Evolutionary conservation across 495 filamentous ascomycete genomes (phyloP).

Genomic region (Talaromyces stipitatus): DNA sequence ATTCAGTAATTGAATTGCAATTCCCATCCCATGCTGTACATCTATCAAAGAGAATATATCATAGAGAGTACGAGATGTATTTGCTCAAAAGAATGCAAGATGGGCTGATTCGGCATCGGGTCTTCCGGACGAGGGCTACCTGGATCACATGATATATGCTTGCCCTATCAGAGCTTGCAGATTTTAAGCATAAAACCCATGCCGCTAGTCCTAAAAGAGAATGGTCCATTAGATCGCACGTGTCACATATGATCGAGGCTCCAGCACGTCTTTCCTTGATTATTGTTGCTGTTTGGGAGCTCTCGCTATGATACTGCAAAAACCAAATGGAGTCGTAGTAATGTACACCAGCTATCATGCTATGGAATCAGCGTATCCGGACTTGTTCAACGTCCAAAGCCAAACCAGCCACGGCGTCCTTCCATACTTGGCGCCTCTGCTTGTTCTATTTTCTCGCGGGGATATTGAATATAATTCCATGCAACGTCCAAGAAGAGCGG

Average conservation of each 20-base stretch:
- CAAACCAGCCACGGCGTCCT: conserved; percentile 79
- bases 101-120: conserved; percentile 1
- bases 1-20: too few relatives aligned
- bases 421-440: conserved; percentile 55
- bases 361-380: background rate
- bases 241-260: too few relatives aligned
- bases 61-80: too few relatives aligned
- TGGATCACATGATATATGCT: background rate
- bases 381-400: conserved; percentile 60
- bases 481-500: conserved; percentile 94
- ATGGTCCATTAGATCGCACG: too few relatives aligned
- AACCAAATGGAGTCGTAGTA: too few relatives aligned
- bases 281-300: too few relatives aligned
- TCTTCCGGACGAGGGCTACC: background rate
- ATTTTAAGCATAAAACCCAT: background rate
- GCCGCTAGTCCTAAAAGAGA: background rate
- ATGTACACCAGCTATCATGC: too few relatives aligned
- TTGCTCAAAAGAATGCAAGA: background rate
- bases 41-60: too few relatives aligned
- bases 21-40: too few relatives aligned
- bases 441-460: conserved; percentile 42
- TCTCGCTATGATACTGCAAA: too few relatives aligned
- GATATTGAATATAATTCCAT: conserved; percentile 97
- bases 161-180: background rate
- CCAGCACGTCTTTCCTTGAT: too few relatives aligned